Conservation (phyloP, 345 rosid species). For the Eucalyptus curtisii region DNA sequence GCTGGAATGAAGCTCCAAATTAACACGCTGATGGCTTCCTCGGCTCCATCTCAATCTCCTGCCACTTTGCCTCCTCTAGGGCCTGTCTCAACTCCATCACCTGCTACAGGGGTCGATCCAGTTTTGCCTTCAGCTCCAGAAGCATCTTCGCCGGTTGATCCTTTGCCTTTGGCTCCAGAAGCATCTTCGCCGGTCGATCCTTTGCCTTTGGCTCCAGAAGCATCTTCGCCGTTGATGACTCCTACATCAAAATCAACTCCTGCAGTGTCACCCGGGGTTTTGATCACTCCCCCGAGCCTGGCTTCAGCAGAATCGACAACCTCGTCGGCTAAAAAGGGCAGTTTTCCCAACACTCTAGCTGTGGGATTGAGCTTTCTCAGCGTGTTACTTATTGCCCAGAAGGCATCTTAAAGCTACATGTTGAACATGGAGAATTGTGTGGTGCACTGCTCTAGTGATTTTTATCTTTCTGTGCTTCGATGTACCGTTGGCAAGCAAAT, state of each 20-base stretch:
- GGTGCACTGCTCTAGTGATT: background rate
- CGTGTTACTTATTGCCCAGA: background rate
- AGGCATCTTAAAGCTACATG: background rate
- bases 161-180: background rate
- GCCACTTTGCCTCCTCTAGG: background rate
- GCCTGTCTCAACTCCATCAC: background rate
- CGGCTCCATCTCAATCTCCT: background rate
- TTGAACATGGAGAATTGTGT: background rate
- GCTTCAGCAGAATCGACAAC: background rate
- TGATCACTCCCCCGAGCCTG: background rate
- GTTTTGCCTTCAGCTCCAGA: background rate
- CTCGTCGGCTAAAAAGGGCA: background rate
- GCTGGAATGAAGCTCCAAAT: conserved; percentile 8
- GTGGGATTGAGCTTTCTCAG: background rate
- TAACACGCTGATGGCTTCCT: background rate
- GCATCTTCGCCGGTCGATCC: background rate
- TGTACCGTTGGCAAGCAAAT: background rate
- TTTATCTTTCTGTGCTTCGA: background rate
- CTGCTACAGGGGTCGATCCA: background rate
- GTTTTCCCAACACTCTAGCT: background rate
- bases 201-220: background rate
- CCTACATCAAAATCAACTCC: background rate
- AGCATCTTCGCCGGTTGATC: background rate
- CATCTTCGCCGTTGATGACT: background rate
- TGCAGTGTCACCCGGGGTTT: background rate